Base-by-base conservation (phyloP, 352 stramenopile species). In the Globisporangium ultimum region DNA sequence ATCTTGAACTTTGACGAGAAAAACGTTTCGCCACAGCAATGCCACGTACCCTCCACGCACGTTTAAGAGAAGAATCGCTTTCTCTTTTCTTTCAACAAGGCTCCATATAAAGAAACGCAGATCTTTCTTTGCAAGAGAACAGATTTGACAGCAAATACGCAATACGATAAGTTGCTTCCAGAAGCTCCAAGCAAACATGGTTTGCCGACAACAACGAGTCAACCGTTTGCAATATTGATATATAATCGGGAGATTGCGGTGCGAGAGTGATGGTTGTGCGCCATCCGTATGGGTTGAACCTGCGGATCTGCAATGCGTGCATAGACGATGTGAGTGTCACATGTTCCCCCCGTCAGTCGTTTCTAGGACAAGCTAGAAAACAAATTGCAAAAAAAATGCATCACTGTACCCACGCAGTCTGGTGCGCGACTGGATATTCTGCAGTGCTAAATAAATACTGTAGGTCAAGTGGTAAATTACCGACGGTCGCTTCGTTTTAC, bases 271-370 rank as follows among this genome's bases (percentile, higher is more conserved):
- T 55, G 50, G 17, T 55, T 40, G 14, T 12, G 7, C 3, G 3
- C 17, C 18, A 20, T 45, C 40, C 28, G 24, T 17, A 15, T 55
- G n/a, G 36, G 32, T 56, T 56, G 51, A 56, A 56, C 32, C 36
- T 56, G 51, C 51, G 51, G 51, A 48, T 28, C 51, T 56, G 36
- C 51, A 56, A 56, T 38, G 42, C 36, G 28, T 41, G 51, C 51
- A 56, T 48, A 56, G 40, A 56, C 38, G 18, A 40, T 28, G 36
- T 34, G 51, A 38, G 34, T 17, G 34, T 56, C 51, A 48, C 36
- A 53, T 34, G n/a, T 53, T 20, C 48, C 24, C 14, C 7, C 22
- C 21, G 24, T 32, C 24, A 5, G 28, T 40, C 48, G 15, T 53
- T 41, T 21, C 21, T n/a, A 28, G 20, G 47, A 20, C 47, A 53